Percentiles rank a stretch among this genome's conserved stretches.
phyloP scores from a whole-genome alignment of 169 alveolate genomes.

The Eimeria praecox region DNA sequence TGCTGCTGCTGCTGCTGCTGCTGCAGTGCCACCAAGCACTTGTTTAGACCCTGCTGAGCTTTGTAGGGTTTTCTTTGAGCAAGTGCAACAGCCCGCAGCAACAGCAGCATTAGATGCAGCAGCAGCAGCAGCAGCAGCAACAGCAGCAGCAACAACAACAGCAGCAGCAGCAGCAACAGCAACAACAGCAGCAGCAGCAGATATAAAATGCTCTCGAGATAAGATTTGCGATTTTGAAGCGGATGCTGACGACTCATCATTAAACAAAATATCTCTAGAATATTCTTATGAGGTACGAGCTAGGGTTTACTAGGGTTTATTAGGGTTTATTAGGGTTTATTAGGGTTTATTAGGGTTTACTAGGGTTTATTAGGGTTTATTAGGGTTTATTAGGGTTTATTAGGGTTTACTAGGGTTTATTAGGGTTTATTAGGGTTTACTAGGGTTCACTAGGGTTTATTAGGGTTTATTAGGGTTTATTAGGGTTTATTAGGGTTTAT shows the following conservation, averaged over 20 bases:
- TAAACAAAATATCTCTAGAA: constrained; percentile 73
- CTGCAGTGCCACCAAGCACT: not conserved
- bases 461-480: too few species aligned
- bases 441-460: not conserved
- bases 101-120: constrained; percentile 9
- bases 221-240: constrained; percentile 35
- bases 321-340: constrained; percentile 80
- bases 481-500: constrained; percentile 68
- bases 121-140: not conserved
- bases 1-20: not conserved
- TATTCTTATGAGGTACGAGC: constrained; percentile 56
- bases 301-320: too few species aligned
- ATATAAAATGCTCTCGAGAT: not conserved
- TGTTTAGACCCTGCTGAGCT: constrained; percentile 28
- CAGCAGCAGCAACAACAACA: too few species aligned
- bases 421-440: not conserved
- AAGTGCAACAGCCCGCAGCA: constrained; percentile 7
- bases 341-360: constrained; percentile 19
- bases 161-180: too few species aligned
- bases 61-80: constrained; percentile 14
- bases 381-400: too few species aligned
- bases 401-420: too few species aligned
- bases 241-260: constrained; percentile 32
- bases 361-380: too few species aligned
- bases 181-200: not conserved